A percentile compares a stretch with the other conserved stretches of the same genome.
These are phyloP conservation scores for Apiospora koreana DNA, from an alignment of 2,329 filamentous ascomycete species.

Conservation along the genomic window DNA sequence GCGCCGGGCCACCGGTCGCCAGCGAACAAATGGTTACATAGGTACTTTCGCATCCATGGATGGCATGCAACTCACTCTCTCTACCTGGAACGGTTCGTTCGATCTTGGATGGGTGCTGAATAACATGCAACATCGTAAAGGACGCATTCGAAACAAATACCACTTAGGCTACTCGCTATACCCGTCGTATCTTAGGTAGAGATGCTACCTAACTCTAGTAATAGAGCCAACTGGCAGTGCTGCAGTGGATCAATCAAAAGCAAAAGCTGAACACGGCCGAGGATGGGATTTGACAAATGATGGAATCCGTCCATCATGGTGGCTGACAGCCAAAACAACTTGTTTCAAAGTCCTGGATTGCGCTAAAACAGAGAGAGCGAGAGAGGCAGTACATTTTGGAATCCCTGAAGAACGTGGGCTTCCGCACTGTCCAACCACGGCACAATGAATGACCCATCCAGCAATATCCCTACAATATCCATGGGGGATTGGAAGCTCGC, in stretches of 20 bases:
- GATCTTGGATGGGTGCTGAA: background rate
- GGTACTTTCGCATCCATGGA: background rate
- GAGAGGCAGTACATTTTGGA: background rate
- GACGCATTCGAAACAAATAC: background rate
- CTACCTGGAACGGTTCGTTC: too few species aligned
- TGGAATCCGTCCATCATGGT: background rate
- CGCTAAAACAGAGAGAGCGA: background rate
- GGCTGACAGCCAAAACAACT: background rate
- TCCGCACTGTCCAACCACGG: background rate
- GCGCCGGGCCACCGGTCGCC: background rate
- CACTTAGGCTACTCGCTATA: background rate
- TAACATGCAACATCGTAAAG: background rate
- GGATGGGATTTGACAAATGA: background rate
- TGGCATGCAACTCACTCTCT: background rate
- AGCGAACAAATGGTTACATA: background rate
- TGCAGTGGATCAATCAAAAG: background rate
- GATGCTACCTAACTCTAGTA: too few species aligned
- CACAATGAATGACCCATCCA: background rate
- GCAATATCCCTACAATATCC: too few species aligned
- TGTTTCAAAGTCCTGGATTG: background rate
- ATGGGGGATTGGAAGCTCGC: background rate
- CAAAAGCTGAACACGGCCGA: background rate
- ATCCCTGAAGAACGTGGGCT: background rate
- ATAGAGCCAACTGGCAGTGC: background rate
- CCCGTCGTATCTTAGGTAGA: background rate